A percentile compares a stretch with the other conserved stretches of the same genome.
phyloP scores from a whole-genome alignment of 1,284 basidiomycete species.

The Irpex rosettiformis region DNA sequence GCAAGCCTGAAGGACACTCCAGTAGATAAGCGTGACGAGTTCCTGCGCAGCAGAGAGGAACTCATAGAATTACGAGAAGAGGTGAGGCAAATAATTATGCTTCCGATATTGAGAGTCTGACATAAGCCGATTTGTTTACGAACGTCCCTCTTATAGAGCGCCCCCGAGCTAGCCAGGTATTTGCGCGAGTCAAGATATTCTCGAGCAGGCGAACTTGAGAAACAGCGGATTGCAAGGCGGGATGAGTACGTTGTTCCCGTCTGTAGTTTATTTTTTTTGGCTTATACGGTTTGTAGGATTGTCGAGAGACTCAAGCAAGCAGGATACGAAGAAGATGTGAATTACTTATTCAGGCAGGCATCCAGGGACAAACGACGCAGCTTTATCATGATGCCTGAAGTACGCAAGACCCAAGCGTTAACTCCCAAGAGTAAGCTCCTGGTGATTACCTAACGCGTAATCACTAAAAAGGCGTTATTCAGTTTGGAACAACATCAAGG shows the following conservation, averaged over 20 bases:
- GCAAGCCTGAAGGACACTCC: not conserved
- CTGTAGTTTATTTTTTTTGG: not conserved
- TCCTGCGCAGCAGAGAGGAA: not conserved
- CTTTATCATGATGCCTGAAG: not conserved
- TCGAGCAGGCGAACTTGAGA: not conserved
- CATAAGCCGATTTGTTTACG: no score
- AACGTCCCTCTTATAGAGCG: no score
- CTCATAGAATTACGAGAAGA: not conserved
- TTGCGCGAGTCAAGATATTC: not conserved
- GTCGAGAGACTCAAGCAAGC: not conserved
- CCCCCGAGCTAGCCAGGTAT: no score
- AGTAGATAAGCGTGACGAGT: not conserved
- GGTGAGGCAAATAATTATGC: not conserved
- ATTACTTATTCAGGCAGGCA: not conserved
- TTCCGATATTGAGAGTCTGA: no score
- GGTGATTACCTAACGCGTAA: not conserved
- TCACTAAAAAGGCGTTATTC: not conserved
- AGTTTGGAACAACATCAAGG: not conserved
- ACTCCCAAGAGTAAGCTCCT: not conserved
- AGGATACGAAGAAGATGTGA: not conserved
- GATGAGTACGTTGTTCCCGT: not conserved
- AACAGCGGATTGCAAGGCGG: not conserved
- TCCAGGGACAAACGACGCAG: not conserved
- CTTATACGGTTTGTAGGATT: not conserved
- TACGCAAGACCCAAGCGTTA: not conserved